Evolutionary conservation across 2,329 filamentous ascomycete genomes (phyloP), one percentile per base, ranked within the genome.

Genomic region (Nannizziopsis arthrosporioides): DNA sequence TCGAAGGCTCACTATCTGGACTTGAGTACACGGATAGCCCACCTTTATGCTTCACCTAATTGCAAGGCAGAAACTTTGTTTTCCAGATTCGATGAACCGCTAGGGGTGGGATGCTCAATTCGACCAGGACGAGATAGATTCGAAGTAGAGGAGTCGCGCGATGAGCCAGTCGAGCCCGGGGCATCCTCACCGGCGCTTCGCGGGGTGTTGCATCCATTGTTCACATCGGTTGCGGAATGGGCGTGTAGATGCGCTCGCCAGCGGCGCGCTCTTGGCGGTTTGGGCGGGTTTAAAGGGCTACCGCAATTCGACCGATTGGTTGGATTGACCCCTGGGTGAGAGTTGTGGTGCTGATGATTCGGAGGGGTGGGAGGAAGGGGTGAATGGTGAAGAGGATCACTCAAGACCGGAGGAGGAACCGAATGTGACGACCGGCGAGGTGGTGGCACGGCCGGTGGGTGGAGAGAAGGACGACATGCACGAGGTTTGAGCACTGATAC

Each of bases 221-320:
- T 41, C 30, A 45, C 42, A 12, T 42, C 19, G 6, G 18, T 18
- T 11, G 46, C 22, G 11, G 30, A 31, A 17, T 36, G 34, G 12
- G 41, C 56, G 43, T 48, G 61, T 55, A 48, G 58, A 58, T 41
- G 57, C 50, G 41, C 63, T 7, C 65, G 64, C 58, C 59, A 68
- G 15, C 69, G 66, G 22, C 68, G 64, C 5, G 68, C 62, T 50
- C 63, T 68, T 8, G 68, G 68, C 0, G 65, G 65, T 44, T 63
- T 65, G 22, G 60, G 48, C n/a, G 40, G 17, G 12, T 42, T 3
- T 11, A 14, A 12, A 12, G 50, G 63, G 1, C 58, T 60, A 48
- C 57, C 63, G 1, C 58, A 61, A 48, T 56, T 62, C 44, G 42
- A 38, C 9, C 22, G 34, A 27, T 12, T 32, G 12, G 39, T 12